phyloP scores from a whole-genome alignment of 768 basidiomycete genomes.

The Gloeophyllum trabeum region DNA sequence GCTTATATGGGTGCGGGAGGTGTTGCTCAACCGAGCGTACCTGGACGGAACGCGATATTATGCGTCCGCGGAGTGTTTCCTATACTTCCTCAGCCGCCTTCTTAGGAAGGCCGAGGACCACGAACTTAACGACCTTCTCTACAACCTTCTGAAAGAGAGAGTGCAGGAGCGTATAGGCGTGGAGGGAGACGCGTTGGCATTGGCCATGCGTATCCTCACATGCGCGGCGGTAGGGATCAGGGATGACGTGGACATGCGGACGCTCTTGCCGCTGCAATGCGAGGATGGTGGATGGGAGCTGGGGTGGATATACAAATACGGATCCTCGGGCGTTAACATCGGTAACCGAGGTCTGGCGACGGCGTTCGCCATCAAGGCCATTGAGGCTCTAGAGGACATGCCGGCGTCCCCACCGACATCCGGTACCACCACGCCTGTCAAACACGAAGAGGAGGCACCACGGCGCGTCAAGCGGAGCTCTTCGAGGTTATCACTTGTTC shows the following conservation, averaged over 20 bases:
- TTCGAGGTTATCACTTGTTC: not conserved
- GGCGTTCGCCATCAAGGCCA: conserved; percentile 36
- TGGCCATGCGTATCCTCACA: conserved; percentile 37
- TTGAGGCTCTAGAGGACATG: conserved; percentile 8
- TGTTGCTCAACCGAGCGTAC: conserved; percentile 36
- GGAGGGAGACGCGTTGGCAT: conserved; percentile 33
- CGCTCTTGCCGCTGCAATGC: conserved; percentile 30
- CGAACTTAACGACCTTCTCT: conserved; percentile 18
- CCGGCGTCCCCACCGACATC: not conserved
- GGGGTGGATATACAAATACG: conserved; percentile 46
- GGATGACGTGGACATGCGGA: conserved; percentile 27
- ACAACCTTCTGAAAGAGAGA: conserved; percentile 26
- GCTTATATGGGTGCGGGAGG: conserved; percentile 30
- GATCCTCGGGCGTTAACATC: conserved; percentile 29
- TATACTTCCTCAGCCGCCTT: conserved; percentile 33
- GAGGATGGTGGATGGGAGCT: conserved; percentile 39
- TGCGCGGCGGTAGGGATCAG: conserved; percentile 26
- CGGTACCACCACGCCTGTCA: not conserved
- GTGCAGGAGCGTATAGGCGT: conserved; percentile 33
- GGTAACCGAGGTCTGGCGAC: conserved; percentile 42
- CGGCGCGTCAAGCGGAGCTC: not conserved
- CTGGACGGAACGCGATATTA: conserved; percentile 38
- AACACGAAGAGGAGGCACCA: not conserved
- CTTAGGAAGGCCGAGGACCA: conserved; percentile 20
- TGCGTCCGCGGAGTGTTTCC: conserved; percentile 31